Evolutionary conservation across 805 yeast genomes (phyloP).

Genomic region (Nakazawaea ishiwadae): DNA sequence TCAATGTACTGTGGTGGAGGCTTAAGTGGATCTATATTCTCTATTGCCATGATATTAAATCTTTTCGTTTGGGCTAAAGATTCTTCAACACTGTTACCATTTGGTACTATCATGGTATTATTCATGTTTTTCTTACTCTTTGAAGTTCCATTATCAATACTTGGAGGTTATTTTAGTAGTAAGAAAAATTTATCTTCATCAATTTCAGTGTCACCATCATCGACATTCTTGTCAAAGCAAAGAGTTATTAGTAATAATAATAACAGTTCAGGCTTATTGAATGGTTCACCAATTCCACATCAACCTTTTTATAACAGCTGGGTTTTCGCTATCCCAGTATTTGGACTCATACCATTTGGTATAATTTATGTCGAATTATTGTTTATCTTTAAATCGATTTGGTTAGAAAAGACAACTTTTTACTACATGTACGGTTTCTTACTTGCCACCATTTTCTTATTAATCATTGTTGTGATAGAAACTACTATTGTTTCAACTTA

Average conservation of each 20-base stretch:
- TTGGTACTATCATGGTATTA: slow-evolving; percentile 63
- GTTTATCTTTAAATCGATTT: slow-evolving; percentile 67
- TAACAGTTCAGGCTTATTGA: slow-evolving; percentile 7
- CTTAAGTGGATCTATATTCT: slow-evolving; percentile 42
- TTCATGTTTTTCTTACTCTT: slow-evolving; percentile 55
- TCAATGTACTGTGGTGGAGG: slow-evolving; percentile 45
- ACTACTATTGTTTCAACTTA: slow-evolving; percentile 68
- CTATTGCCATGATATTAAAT: slow-evolving; percentile 53
- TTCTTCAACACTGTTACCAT: slow-evolving; percentile 73
- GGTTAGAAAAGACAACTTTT: slow-evolving; percentile 76
- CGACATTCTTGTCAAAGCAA: slow-evolving; percentile 4
- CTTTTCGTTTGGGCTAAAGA: slow-evolving; percentile 71
- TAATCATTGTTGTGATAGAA: slow-evolving; percentile 63
- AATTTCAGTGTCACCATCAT: slow-evolving; percentile 3
- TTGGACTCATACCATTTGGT: slow-evolving; percentile 76
- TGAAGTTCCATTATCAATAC: slow-evolving; percentile 69
- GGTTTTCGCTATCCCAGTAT: slow-evolving; percentile 34
- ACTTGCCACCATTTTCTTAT: slow-evolving; percentile 52
- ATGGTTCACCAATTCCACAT: slow-evolving; percentile 22
- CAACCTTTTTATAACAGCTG: slow-evolving; percentile 32
- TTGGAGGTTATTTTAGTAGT: slow-evolving; percentile 57
- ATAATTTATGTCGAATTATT: slow-evolving; percentile 76
- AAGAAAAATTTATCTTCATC: slow-evolving; percentile 16
- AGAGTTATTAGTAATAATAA: background rate
- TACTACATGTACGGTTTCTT: slow-evolving; percentile 80